Base-by-base conservation (phyloP, 2,329 filamentous ascomycete species). In the Pezicula rhizophila region DNA sequence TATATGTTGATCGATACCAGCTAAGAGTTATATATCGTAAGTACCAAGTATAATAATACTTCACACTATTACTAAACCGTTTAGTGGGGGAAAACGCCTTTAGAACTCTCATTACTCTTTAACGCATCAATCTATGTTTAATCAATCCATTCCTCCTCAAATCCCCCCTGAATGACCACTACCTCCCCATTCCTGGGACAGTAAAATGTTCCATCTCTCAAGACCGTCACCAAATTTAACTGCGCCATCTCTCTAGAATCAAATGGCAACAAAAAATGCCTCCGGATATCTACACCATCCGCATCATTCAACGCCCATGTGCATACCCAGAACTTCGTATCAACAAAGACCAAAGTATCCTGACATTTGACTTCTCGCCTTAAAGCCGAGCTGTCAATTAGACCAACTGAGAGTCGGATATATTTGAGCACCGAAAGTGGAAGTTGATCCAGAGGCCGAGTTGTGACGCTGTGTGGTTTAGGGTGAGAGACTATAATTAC, bases 271-370 rank as follows among this genome's bases (percentile, higher is more conserved):
- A 50, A 47, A 31, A 50, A 50, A 38, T 50, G 45, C 20, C 31
- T 41, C 18, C 40, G 35, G 8, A 48, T 38, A 11, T 48, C 42
- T 11, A 37, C 18, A 17, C 25, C 42, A 35, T 44, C 34, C 20
- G 17, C 18, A 25, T 44, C 33, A 12, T 42, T 28, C 46, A 48
- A 37, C n/a, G 40, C 26, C 48, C 48, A 50, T 33, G 48, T 47
- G 45, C 48, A 50, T 4, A 50, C 38, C 48, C 48, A 50, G 45
- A 50, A 48, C 8, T 31, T 35, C 17, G 39, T 42, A 43, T 50
- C 39, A 14, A 50, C 35, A 39, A 50, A 48, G 18, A 50, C 48
- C n/a, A 50, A 42, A 20, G 44, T 42, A 18, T 50, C 48, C 11
- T 23, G 28, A 18, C 23, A 45, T 28, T 42, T 42, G 40, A 47